These are phyloP conservation scores for Ascochyta lentis DNA, from an alignment of 2,329 filamentous ascomycete species.

Conservation along the genomic window DNA sequence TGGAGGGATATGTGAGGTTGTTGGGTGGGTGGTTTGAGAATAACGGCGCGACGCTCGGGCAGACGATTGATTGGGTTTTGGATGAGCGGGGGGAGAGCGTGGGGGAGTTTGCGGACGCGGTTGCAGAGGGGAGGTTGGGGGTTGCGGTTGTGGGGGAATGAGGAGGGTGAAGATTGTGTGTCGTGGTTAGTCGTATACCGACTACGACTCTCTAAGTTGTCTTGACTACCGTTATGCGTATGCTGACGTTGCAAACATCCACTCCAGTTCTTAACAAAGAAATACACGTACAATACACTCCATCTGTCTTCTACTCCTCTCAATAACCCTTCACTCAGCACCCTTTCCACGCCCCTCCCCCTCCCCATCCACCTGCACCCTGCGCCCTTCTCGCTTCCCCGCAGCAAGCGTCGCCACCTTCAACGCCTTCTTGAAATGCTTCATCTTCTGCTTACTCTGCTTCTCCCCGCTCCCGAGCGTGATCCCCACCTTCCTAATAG, in stretches of 20 bases:
- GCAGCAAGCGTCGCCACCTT: neutral
- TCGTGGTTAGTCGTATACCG: neutral
- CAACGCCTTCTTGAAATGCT: neutral
- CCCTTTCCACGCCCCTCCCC: neutral
- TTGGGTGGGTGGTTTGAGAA: conserved; percentile 66
- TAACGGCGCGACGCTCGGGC: conserved; percentile 67
- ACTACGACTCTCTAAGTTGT: too few relatives aligned
- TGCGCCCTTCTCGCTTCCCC: neutral
- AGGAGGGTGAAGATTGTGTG: neutral
- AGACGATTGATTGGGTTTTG: conserved; percentile 65
- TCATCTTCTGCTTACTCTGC: neutral
- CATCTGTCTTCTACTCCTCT: neutral
- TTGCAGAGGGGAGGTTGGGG: conserved; percentile 75
- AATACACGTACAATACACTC: neutral
- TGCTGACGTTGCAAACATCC: too few relatives aligned
- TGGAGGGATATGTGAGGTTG: conserved; percentile 60
- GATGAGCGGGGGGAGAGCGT: conserved; percentile 61
- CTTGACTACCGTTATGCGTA: too few relatives aligned
- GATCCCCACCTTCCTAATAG: neutral
- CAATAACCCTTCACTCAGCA: neutral
- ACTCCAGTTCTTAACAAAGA: neutral
- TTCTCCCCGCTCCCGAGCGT: neutral
- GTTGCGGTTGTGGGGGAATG: conserved; percentile 51
- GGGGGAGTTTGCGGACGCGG: conserved; percentile 65
- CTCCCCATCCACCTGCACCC: neutral